Conservation (phyloP, 768 basidiomycete species). For the Leccinum truebloodii region DNA sequence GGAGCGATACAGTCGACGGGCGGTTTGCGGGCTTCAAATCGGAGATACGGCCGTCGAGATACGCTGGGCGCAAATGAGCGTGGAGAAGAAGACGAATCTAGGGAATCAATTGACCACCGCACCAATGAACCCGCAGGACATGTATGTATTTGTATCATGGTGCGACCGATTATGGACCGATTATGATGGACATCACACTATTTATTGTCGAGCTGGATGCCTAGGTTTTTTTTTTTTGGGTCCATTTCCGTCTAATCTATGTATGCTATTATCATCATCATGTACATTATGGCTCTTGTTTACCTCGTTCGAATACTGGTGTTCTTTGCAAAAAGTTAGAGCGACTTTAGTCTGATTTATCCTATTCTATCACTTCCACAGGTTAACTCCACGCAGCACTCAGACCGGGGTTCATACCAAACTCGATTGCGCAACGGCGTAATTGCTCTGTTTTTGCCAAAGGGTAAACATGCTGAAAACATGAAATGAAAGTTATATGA, state of each 20-base stretch:
- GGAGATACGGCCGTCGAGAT: constrained; percentile 25
- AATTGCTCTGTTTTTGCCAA: not conserved
- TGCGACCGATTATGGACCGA: not conserved
- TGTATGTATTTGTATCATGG: not conserved
- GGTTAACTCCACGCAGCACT: not conserved
- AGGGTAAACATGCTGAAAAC: constrained; percentile 16
- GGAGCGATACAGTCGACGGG: constrained; percentile 8
- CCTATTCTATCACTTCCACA: no score
- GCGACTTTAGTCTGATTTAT: not conserved
- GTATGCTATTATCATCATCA: not conserved
- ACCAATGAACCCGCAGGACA: not conserved
- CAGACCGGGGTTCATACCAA: not conserved
- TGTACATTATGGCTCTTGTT: not conserved
- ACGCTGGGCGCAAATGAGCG: constrained; percentile 17
- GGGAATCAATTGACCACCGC: not conserved
- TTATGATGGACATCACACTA: not conserved
- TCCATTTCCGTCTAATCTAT: no score
- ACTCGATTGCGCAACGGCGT: not conserved
- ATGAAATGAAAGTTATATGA: constrained; percentile 12
- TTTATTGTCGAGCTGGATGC: not conserved
- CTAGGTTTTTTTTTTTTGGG: not conserved
- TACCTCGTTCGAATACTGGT: not conserved
- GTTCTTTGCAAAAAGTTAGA: not conserved
- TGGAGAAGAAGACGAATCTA: not conserved
- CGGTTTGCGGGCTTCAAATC: constrained; percentile 27